phyloP scores from a whole-genome alignment of 2,329 filamentous ascomycete species.

The Cladosporium cucumerinum region DNA sequence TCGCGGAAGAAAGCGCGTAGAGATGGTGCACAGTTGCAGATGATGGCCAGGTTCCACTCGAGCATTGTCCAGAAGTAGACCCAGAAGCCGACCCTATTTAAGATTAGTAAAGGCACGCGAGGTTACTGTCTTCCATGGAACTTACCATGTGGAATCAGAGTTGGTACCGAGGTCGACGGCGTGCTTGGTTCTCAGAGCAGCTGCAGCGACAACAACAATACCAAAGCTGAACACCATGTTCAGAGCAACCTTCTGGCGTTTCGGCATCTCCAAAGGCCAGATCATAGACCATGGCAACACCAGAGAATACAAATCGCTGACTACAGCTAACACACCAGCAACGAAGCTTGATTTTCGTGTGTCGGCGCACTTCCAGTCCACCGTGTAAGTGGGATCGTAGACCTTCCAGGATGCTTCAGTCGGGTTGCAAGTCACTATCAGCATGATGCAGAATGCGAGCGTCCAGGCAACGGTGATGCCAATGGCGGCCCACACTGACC shows the following conservation, averaged over 20 bases:
- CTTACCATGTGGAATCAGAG: constrained; percentile 12
- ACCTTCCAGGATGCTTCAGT: constrained; percentile 22
- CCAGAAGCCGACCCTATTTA: constrained; percentile 27
- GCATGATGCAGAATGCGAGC: constrained; percentile 34
- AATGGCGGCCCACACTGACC: constrained; percentile 38
- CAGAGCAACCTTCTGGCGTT: constrained; percentile 37
- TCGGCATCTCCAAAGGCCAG: constrained; percentile 42
- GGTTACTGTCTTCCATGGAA: neutral
- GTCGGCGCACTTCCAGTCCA: constrained; percentile 31
- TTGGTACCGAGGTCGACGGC: constrained; percentile 24
- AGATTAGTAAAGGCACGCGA: neutral
- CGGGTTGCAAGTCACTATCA: constrained; percentile 22
- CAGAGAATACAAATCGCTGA: constrained; percentile 24
- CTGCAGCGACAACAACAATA: constrained; percentile 32
- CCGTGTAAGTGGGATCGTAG: constrained; percentile 19
- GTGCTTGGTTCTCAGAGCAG: constrained; percentile 32
- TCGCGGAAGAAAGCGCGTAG: constrained; percentile 23
- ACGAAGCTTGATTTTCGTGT: constrained; percentile 28
- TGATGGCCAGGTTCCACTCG: constrained; percentile 29
- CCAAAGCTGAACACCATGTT: constrained; percentile 27
- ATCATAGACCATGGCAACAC: constrained; percentile 37
- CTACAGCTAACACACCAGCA: constrained; percentile 21
- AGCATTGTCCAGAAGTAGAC: constrained; percentile 29
- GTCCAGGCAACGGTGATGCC: constrained; percentile 39
- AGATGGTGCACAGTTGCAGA: constrained; percentile 29